A percentile compares a stretch with the other conserved stretches of the same genome.
phyloP scores from a whole-genome alignment of 2,329 filamentous ascomycete species.

The Pseudogymnoascus sp. region DNA sequence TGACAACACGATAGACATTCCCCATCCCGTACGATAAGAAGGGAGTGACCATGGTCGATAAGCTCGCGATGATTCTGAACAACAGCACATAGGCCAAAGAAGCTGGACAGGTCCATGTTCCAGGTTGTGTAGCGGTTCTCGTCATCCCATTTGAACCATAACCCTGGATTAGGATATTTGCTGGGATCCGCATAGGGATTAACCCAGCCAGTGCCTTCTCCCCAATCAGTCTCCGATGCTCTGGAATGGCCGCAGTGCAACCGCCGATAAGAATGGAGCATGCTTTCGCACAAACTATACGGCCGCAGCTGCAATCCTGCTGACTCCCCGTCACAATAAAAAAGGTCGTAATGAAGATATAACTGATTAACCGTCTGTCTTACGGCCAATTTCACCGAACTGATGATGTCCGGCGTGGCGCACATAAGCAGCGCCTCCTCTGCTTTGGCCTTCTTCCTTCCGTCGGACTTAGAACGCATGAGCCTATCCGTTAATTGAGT shows the following conservation, averaged over 20 bases:
- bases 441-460: too few relatives aligned
- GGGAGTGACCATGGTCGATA: neutral
- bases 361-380: neutral
- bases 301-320: neutral
- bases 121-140: neutral
- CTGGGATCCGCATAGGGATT: neutral
- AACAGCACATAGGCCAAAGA: neutral
- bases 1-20: neutral
- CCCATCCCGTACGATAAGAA: neutral
- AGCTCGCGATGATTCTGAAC: neutral
- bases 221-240: neutral
- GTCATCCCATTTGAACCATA: neutral
- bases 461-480: neutral
- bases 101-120: neutral
- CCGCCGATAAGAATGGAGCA: neutral
- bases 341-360: neutral
- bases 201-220: neutral
- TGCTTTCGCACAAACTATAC: neutral
- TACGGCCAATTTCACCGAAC: neutral
- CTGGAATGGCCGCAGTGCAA: neutral
- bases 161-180: neutral
- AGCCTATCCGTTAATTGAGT: neutral
- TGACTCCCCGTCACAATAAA: neutral
- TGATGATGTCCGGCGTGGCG: neutral
- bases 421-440: neutral